Evolutionary conservation across 1,284 basidiomycete genomes (phyloP), one percentile per base, ranked within the genome.

Genomic region (Gomphus bonarii): DNA sequence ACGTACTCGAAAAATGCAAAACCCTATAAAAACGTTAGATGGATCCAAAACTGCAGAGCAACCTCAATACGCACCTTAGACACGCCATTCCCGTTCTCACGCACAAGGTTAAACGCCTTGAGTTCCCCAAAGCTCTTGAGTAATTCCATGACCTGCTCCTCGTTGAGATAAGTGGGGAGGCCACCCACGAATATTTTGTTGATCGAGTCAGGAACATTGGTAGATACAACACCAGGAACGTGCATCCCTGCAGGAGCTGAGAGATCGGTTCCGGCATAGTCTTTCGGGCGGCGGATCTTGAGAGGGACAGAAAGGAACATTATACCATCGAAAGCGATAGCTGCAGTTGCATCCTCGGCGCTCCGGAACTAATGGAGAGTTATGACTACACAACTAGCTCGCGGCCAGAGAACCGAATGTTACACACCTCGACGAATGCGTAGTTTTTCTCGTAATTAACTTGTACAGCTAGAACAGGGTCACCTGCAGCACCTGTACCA

Each of bases 1-100:
- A 90, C 86, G 70, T 98, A 99, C 78, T 99, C 97, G 74, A 94
- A 97, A 76, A 98, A 99, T 0, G 97, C 97, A 70, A 97, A 99
- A 61, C 97, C 97, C 89, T 95, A 66, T 22, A 42, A 47, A 33
- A 20, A 50, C 53, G 56, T 35, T 49, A 57, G n/a, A 43, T 50
- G 30, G 36, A 10, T 18, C 16, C 40, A 42, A 28, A 31, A n/a
- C 20, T 14, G 16, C 18, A 25, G 18, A 49, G 28, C 50, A 33
- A 11, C 40, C 18, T 30, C 9, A 40, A 65, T 70, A 55, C 51
- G 38, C 56, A 88, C 92, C 79, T 97, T 97, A n/a, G 91, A 95
- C 28, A 83, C 74, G 44, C 89, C 90, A 58, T 85, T 90, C 54
- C 86, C 85, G 61, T 88, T 90, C 68, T 99, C 97, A 63, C 95